Evolutionary conservation across 1,139 yeast genomes (phyloP), one percentile per base, ranked within the genome.

Genomic region (Zygoascus hellenicus): DNA sequence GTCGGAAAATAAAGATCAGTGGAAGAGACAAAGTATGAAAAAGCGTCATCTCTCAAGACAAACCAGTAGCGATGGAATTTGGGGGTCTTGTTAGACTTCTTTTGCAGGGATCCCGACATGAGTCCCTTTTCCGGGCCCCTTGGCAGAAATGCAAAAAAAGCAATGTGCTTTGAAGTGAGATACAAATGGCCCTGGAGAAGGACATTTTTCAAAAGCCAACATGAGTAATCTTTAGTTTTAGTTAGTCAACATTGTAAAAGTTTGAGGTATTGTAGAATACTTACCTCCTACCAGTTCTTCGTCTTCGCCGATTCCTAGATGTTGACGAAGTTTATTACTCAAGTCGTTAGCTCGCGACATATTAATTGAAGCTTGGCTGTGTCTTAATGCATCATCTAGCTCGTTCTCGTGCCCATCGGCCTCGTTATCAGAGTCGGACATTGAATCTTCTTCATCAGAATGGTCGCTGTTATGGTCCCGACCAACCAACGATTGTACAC

Each of bases 91-190:
- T 62, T 50, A 10, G 60, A 54, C 47, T 54, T 58, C 39, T 65
- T 65, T n/a, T 68, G 61, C 32, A 76, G 55, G 0, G 69, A 59
- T 3, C 78, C 79, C 38, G 79, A 74, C 63, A 74, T 72, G 40
- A 80, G 65, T 0, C 55, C 53, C 9, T 58, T 51, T 5, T 58
- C 50, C 15, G 75, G 65, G 48, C 75, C 75, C 0, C 58, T 56
- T 1, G 97, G 96, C n/a, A 90, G 65, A 56, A 81, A 83, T 0
- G 97, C 94, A 67, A 84, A 83, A 62, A 87, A 90, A 42, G 88
- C 68, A 7, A 90, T 64, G 53, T 79, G 77, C 11, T 75, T 70
- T 40, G 71, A 66, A 2, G 97, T 89, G 33, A 90, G 65, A 58
- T 85, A 85, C 13, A 88, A 63, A 57, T 85, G 90, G 1, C 97